Conservation (phyloP, 192 early-diverging fungal genomes). For the Linnemannia exigua region DNA sequence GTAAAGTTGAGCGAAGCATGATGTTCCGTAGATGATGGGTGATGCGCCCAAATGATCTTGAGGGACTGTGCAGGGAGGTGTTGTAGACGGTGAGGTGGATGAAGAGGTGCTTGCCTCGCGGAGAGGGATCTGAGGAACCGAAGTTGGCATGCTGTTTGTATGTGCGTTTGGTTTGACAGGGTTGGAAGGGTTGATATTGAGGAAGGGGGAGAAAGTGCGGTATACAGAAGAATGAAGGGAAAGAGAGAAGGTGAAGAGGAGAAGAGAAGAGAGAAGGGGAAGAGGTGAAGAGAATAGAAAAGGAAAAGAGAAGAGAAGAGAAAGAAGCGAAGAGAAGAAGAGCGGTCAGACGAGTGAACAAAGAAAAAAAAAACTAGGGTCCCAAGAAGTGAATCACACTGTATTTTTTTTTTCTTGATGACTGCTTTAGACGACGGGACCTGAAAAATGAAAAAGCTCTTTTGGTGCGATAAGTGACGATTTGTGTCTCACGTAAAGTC, state of each 20-base stretch:
- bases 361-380: neutral
- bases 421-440: neutral
- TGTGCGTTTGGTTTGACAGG: neutral
- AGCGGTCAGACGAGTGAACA: neutral
- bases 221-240: no score
- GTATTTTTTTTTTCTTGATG: neutral
- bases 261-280: neutral
- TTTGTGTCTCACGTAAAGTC: neutral
- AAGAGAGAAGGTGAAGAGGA: neutral
- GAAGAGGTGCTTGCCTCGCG: neutral
- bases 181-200: neutral
- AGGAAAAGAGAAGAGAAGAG: neutral
- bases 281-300: neutral
- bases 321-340: neutral
- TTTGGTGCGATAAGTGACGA: neutral
- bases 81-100: neutral
- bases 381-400: neutral
- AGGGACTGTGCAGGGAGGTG: constrained; percentile 14
- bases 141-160: neutral
- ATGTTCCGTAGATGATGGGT: constrained; percentile 67
- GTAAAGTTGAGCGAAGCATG: constrained; percentile 65
- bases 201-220: neutral
- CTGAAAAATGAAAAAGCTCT: neutral
- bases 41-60: constrained; percentile 57
- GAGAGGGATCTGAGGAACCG: neutral